Percentiles rank a stretch among this genome's conserved stretches.
These are phyloP conservation scores for Amanita inopinata DNA, from an alignment of 768 basidiomycete species.

Conservation along the genomic window DNA sequence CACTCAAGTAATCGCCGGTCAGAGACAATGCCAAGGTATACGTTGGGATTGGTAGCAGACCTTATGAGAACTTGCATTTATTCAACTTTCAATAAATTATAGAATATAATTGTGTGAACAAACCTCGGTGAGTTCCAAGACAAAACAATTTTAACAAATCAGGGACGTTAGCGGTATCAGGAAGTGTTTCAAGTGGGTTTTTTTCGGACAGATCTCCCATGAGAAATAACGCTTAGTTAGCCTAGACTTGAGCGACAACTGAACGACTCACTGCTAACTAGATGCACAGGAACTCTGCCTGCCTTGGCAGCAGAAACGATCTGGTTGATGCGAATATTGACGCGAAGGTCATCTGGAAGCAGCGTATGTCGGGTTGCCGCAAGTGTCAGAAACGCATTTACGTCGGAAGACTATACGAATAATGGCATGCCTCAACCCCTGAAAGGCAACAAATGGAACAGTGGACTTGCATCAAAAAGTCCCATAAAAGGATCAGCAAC, in stretches of 20 bases:
- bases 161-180: slow-evolving; percentile 53
- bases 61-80: slow-evolving; percentile 41
- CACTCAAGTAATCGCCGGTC: slow-evolving; percentile 64
- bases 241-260: not conserved
- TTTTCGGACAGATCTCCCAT: slow-evolving; percentile 75
- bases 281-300: slow-evolving; percentile 62
- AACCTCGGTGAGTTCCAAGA: slow-evolving; percentile 65
- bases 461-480: slow-evolving; percentile 60
- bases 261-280: slow-evolving; percentile 60
- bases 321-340: slow-evolving; percentile 49
- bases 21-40: slow-evolving; percentile 65
- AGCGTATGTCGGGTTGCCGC: slow-evolving; percentile 74
- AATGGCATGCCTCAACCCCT: not conserved
- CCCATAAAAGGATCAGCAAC: slow-evolving; percentile 33
- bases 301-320: slow-evolving; percentile 69
- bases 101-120: slow-evolving; percentile 8
- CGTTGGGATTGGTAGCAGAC: slow-evolving; percentile 30
- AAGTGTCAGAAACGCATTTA: slow-evolving; percentile 79
- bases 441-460: not conserved
- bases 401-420: slow-evolving; percentile 61
- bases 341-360: slow-evolving; percentile 46
- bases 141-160: slow-evolving; percentile 59
- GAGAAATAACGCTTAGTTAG: not conserved
- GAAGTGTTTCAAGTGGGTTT: slow-evolving; percentile 60
- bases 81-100: not conserved